Conservation (phyloP, 257 asterid genomes). For the Osmanthus fragrans region DNA sequence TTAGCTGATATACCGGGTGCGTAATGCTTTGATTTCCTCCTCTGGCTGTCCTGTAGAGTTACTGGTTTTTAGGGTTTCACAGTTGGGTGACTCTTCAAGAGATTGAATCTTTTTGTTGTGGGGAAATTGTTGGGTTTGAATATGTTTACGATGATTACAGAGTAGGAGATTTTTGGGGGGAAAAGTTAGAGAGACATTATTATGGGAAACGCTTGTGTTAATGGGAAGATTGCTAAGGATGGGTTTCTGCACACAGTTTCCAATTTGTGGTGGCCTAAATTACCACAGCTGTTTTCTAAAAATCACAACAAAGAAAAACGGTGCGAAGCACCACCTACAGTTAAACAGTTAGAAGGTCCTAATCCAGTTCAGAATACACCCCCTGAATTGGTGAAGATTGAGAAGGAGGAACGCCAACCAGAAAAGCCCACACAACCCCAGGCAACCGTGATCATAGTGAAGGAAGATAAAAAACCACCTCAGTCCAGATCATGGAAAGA, state of each 20-base stretch:
- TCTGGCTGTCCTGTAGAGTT: neutral
- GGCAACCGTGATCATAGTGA: conserved; percentile 19
- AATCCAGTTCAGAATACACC: conserved; percentile 22
- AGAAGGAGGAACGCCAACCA: conserved; percentile 5
- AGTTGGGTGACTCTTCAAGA: neutral
- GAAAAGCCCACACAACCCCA: conserved; percentile 4
- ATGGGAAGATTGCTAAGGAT: conserved; percentile 27
- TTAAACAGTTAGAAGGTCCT: conserved; percentile 10
- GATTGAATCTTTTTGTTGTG: neutral
- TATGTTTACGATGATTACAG: neutral
- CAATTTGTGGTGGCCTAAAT: conserved; percentile 27
- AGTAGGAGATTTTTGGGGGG: neutral
- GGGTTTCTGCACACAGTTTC: conserved; percentile 30
- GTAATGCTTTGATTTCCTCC: neutral
- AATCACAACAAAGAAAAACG: conserved; percentile 1
- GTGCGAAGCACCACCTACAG: neutral
- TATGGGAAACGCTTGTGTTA: conserved; percentile 44
- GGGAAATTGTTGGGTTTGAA: conserved; percentile 8
- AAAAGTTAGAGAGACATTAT: neutral
- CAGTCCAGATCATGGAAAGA: conserved; percentile 11
- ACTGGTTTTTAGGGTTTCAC: neutral
- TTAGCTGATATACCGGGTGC: neutral
- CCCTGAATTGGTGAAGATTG: conserved; percentile 38
- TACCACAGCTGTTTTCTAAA: conserved; percentile 17
- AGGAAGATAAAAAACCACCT: conserved; percentile 26